Conservation (phyloP, 495 filamentous ascomycete species). For the Lepraria neglecta region DNA sequence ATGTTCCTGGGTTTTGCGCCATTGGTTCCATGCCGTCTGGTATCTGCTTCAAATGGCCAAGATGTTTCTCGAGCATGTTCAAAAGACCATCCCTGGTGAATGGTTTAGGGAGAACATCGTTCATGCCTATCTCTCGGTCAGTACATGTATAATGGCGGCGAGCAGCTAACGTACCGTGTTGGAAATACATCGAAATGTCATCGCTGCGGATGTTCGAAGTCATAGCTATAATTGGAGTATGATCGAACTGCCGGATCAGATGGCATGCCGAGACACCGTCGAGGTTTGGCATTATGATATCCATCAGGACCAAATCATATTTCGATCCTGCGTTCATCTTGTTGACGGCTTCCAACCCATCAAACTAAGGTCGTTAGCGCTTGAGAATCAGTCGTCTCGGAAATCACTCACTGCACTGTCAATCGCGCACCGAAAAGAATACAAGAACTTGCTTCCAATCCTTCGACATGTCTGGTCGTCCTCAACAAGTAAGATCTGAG, state of each 20-base stretch:
- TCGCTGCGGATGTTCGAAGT: slow-evolving; percentile 96
- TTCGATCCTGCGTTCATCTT: slow-evolving; percentile 77
- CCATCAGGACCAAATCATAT: slow-evolving; percentile 95
- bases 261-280: slow-evolving; percentile 94
- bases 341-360: slow-evolving; percentile 88
- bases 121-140: slow-evolving; percentile 68
- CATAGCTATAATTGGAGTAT: slow-evolving; percentile 94
- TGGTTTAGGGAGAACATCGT: slow-evolving; percentile 92
- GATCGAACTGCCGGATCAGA: slow-evolving; percentile 83
- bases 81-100: slow-evolving; percentile 95
- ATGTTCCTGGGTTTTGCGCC: slow-evolving; percentile 39
- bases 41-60: slow-evolving; percentile 66
- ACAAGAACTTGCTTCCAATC: slow-evolving; percentile 91
- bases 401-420: slow-evolving; percentile 73
- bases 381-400: neutral
- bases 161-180: slow-evolving; percentile 66
- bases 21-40: slow-evolving; percentile 52
- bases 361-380: slow-evolving; percentile 50
- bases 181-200: slow-evolving; percentile 95
- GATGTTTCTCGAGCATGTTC: slow-evolving; percentile 81
- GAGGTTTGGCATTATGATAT: slow-evolving; percentile 96
- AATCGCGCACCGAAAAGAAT: slow-evolving; percentile 80
- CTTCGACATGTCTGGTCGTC: slow-evolving; percentile 91
- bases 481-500: slow-evolving; percentile 86
- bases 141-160: slow-evolving; percentile 16